Evolutionary conservation across 2,329 filamentous ascomycete genomes (phyloP).

Genomic region (Didymella segeticola): DNA sequence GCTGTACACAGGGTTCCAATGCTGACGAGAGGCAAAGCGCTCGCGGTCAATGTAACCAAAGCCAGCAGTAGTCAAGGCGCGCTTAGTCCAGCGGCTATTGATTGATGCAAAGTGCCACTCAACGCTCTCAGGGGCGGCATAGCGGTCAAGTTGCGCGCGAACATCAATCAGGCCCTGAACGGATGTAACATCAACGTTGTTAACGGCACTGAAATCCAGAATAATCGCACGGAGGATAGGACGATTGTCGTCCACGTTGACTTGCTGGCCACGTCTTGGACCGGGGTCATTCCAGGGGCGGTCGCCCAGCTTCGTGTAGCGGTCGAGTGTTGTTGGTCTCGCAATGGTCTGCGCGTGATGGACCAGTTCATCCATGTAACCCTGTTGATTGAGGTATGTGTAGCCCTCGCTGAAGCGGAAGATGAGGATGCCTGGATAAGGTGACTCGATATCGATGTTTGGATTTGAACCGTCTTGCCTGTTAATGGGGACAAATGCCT

Average conservation of each 20-base stretch:
- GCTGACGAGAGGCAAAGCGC: constrained; percentile 58
- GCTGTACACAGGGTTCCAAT: constrained; percentile 93
- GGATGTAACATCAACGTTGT: constrained; percentile 92
- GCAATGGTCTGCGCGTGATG: constrained; percentile 64
- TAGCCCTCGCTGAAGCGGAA: constrained; percentile 95
- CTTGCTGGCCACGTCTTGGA: constrained; percentile 64
- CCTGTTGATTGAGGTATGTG: constrained; percentile 93
- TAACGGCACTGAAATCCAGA: constrained; percentile 90
- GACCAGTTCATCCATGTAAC: constrained; percentile 76
- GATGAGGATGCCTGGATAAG: constrained; percentile 93
- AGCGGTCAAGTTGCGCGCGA: constrained; percentile 89
- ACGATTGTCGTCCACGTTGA: constrained; percentile 57
- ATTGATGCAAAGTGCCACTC: constrained; percentile 97
- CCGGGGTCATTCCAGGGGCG: constrained; percentile 96
- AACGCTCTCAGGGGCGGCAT: constrained; percentile 78
- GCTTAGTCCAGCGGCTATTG: constrained; percentile 93
- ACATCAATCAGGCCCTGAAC: constrained; percentile 93
- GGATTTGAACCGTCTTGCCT: constrained; percentile 93
- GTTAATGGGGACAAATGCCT: constrained; percentile 70
- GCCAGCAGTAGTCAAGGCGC: constrained; percentile 82
- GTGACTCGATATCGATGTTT: constrained; percentile 75
- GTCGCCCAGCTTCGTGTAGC: constrained; percentile 65
- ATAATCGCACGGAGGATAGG: constrained; percentile 88
- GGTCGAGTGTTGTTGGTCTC: constrained; percentile 74
- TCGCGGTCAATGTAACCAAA: constrained; percentile 74